Conservation (phyloP, 345 rosid genomes). For the Heritiera fomes region DNA sequence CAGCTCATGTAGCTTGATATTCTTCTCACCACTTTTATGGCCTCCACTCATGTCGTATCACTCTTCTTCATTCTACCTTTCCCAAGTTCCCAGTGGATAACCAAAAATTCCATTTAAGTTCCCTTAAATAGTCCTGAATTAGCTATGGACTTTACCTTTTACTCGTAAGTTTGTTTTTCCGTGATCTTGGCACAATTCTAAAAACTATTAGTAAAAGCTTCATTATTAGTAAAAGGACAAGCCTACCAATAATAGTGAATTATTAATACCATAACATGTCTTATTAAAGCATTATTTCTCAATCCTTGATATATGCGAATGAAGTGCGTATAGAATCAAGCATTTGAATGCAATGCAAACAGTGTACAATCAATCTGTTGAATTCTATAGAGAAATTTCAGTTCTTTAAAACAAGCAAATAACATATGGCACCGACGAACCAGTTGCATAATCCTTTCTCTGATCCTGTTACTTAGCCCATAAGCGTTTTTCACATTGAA, state of each 20-base stretch:
- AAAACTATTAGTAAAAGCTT: background rate
- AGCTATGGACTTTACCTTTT: background rate
- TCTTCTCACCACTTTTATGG: background rate
- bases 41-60: background rate
- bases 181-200: background rate
- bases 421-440: constrained; percentile 44
- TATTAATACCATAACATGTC: background rate
- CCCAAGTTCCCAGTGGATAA: background rate
- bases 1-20: background rate
- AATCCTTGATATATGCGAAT: background rate
- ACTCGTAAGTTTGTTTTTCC: background rate
- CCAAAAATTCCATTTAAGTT: background rate
- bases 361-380: background rate
- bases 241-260: background rate
- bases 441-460: constrained; percentile 73
- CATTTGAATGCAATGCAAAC: background rate
- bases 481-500: constrained; percentile 76
- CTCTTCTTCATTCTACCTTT: background rate
- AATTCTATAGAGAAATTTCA: background rate
- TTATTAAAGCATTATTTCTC: background rate
- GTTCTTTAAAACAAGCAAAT: background rate
- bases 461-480: constrained; percentile 78
- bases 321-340: background rate
- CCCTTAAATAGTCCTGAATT: background rate
- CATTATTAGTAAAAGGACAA: background rate